A percentile compares a stretch with the other conserved stretches of the same genome.
Evolutionary conservation across 345 rosid species (phyloP).

Genomic region (Isatis tinctoria): DNA sequence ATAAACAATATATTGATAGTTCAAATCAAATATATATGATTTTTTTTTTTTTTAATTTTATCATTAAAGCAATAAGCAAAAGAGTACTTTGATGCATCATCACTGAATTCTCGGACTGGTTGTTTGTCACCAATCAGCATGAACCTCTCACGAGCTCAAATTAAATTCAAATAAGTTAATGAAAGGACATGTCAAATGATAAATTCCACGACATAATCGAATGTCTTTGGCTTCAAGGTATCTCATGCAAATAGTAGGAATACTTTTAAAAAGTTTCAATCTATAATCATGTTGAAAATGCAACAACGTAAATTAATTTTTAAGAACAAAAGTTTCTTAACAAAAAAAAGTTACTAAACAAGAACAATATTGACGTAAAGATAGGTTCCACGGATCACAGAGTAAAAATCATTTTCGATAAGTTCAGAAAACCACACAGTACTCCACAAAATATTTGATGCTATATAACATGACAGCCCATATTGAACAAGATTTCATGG

Average conservation of each 20-base stretch:
- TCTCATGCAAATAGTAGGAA: slow-evolving; percentile 43
- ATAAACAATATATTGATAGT: no score
- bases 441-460: slow-evolving; percentile 81
- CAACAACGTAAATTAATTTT: background rate
- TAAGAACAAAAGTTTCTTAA: background rate
- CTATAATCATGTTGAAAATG: slow-evolving; percentile 53
- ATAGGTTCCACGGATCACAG: slow-evolving; percentile 52
- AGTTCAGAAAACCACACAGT: slow-evolving; percentile 61
- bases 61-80: no score
- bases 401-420: slow-evolving; percentile 82
- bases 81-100: background rate
- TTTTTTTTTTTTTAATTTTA: no score
- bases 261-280: slow-evolving; percentile 47
- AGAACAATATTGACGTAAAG: background rate
- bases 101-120: background rate
- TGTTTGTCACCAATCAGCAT: background rate
- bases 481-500: slow-evolving; percentile 51
- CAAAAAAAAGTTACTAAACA: background rate
- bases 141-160: background rate
- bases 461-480: slow-evolving; percentile 47
- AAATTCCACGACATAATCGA: background rate
- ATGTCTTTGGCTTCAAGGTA: background rate
- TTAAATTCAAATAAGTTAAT: background rate
- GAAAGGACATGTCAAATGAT: background rate
- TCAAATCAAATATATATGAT: background rate